A percentile compares a stretch with the other conserved stretches of the same genome.
phyloP scores from a whole-genome alignment of 352 stramenopile species.

The Globisporangium yorkense region DNA sequence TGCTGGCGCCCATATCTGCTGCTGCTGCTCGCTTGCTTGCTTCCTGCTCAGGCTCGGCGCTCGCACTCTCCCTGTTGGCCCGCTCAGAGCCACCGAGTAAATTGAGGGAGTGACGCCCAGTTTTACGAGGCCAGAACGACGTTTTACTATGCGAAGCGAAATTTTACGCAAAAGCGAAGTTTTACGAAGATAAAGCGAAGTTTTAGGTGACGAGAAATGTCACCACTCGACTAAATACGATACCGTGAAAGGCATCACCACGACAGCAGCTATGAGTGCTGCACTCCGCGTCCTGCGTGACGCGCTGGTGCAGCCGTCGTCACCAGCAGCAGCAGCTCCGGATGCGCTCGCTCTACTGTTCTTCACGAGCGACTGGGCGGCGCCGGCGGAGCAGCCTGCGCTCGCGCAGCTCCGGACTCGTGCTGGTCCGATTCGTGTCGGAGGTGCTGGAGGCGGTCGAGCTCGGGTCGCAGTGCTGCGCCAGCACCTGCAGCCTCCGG shows the following conservation, averaged over 20 bases:
- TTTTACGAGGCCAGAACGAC: too few species aligned
- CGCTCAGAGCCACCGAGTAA: neutral
- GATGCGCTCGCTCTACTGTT: constrained; percentile 14
- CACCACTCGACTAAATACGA: neutral
- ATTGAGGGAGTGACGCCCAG: too few species aligned
- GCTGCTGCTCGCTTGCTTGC: neutral
- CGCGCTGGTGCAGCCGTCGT: neutral
- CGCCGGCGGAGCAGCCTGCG: constrained; percentile 22
- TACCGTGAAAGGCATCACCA: neutral
- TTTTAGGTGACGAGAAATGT: too few species aligned
- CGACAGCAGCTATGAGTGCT: neutral
- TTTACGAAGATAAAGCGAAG: too few species aligned
- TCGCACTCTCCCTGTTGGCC: too few species aligned
- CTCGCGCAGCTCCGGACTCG: constrained; percentile 19
- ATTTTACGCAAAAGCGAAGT: too few species aligned
- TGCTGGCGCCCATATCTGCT: constrained; percentile 36
- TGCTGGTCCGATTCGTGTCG: neutral
- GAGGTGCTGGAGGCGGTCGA: constrained; percentile 14
- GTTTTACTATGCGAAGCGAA: too few species aligned
- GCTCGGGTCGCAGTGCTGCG: constrained; percentile 18
- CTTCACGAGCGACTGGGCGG: constrained; percentile 42
- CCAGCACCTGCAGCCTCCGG: constrained; percentile 16
- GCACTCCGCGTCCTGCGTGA: neutral
- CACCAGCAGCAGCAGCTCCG: neutral
- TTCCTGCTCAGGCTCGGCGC: neutral